These are phyloP conservation scores for Candida corydali DNA, from an alignment of 805 yeast genomes.

Conservation along the genomic window DNA sequence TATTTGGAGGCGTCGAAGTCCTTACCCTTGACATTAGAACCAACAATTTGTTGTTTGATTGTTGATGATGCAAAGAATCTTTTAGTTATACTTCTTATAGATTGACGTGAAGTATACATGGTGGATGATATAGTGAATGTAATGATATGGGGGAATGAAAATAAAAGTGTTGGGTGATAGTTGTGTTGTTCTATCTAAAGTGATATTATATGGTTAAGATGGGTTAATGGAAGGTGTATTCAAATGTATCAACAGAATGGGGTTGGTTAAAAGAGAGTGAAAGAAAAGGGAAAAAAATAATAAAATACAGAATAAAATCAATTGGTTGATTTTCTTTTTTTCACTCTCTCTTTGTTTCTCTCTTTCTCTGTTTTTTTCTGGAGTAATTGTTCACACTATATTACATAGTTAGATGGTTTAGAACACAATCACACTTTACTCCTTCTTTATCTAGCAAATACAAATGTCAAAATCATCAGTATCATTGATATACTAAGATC, in stretches of 20 bases:
- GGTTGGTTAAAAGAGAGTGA: neutral
- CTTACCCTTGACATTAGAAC: conserved; percentile 34
- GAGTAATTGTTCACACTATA: neutral
- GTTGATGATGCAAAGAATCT: conserved; percentile 25
- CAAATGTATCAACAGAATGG: too few relatives aligned
- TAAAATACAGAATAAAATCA: too few relatives aligned
- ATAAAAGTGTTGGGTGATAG: neutral
- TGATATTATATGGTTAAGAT: too few relatives aligned
- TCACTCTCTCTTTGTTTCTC: neutral
- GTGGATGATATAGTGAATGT: neutral
- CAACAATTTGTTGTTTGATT: conserved; percentile 33
- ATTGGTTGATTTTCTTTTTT: too few relatives aligned
- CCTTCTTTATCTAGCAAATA: too few relatives aligned
- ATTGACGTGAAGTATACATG: conserved; percentile 7
- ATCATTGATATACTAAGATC: too few relatives aligned
- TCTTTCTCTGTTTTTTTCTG: neutral
- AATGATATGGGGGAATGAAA: too few relatives aligned
- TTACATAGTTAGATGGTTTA: too few relatives aligned
- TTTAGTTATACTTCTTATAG: conserved; percentile 3
- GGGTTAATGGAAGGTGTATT: neutral
- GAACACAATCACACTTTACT: too few relatives aligned
- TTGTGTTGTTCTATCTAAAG: neutral
- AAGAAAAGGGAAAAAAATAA: neutral
- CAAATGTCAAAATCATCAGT: too few relatives aligned
- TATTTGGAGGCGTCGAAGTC: conserved; percentile 41